These are phyloP conservation scores for Colletotrichum plurivorum DNA, from an alignment of 2,329 filamentous ascomycete species.

Conservation along the genomic window DNA sequence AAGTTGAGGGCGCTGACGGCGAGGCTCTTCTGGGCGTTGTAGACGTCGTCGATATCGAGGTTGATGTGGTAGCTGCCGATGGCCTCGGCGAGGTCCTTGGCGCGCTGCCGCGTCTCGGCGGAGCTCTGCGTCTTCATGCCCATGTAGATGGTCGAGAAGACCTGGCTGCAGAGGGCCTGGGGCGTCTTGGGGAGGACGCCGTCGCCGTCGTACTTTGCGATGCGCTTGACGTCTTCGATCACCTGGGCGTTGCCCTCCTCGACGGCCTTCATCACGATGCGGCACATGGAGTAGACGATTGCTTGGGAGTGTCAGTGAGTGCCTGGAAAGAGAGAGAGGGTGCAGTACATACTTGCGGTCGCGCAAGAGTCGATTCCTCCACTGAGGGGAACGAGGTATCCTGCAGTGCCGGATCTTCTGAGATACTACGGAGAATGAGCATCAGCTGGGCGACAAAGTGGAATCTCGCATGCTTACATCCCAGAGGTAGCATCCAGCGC, in stretches of 20 bases:
- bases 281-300: slow-evolving; percentile 64
- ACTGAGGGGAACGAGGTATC: slow-evolving; percentile 69
- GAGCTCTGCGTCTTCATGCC: slow-evolving; percentile 78
- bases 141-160: slow-evolving; percentile 73
- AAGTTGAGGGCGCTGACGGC: slow-evolving; percentile 72
- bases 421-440: slow-evolving; percentile 19
- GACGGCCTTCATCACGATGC: slow-evolving; percentile 68
- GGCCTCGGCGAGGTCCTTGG: slow-evolving; percentile 69
- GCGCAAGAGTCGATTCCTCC: slow-evolving; percentile 72
- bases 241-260: slow-evolving; percentile 56
- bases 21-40: slow-evolving; percentile 71
- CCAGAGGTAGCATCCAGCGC: slow-evolving; percentile 77
- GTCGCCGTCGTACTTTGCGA: slow-evolving; percentile 47
- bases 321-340: not conserved
- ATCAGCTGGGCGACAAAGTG: not conserved
- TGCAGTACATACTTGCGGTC: slow-evolving; percentile 50
- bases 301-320: slow-evolving; percentile 31
- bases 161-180: slow-evolving; percentile 67
- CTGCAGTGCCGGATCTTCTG: slow-evolving; percentile 53
- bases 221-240: slow-evolving; percentile 54
- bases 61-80: slow-evolving; percentile 83
- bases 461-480: slow-evolving; percentile 50
- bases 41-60: slow-evolving; percentile 79
- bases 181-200: slow-evolving; percentile 63
- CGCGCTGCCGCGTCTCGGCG: slow-evolving; percentile 75